These are phyloP conservation scores for Fusarium avenaceum DNA, from an alignment of 2,329 filamentous ascomycete genomes.

Conservation along the genomic window DNA sequence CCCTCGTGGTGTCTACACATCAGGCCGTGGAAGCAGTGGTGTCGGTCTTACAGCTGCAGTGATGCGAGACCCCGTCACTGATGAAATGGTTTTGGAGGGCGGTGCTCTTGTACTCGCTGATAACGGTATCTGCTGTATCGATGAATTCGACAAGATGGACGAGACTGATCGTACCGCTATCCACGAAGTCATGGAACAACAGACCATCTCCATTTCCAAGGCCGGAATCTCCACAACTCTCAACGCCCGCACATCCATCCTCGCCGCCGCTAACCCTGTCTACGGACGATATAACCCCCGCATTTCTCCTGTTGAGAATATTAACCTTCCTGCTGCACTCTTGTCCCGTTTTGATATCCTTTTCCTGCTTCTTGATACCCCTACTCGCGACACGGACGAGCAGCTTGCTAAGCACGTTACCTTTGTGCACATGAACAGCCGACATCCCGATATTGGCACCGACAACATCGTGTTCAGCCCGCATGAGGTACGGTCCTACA, in stretches of 20 bases:
- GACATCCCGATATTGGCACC: conserved; percentile 80
- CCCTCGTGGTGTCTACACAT: conserved; percentile 89
- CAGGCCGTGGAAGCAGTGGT: conserved; percentile 83
- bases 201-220: conserved; percentile 88
- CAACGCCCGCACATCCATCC: conserved; percentile 94
- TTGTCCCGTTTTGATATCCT: conserved; percentile 97
- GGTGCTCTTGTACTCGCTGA: conserved; percentile 84
- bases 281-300: conserved; percentile 99
- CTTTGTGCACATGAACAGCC: conserved; percentile 96
- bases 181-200: conserved; percentile 91
- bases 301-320: conserved; percentile 97
- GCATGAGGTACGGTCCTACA: conserved; percentile 94
- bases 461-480: conserved; percentile 84
- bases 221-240: conserved; percentile 80
- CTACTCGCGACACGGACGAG: conserved; percentile 88
- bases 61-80: conserved; percentile 86
- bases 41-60: conserved; percentile 86
- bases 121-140: conserved; percentile 88
- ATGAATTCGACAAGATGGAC: conserved; percentile 93
- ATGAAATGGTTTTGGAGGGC: conserved; percentile 87
- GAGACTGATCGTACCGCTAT: conserved; percentile 85
- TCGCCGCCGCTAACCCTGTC: conserved; percentile 95
- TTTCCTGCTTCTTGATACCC: conserved; percentile 96
- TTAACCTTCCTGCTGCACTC: conserved; percentile 97
- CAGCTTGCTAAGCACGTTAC: conserved; percentile 96